Evolutionary conservation across 495 filamentous ascomycete species (phyloP).

Genomic region (Aspergillus nanangensis): DNA sequence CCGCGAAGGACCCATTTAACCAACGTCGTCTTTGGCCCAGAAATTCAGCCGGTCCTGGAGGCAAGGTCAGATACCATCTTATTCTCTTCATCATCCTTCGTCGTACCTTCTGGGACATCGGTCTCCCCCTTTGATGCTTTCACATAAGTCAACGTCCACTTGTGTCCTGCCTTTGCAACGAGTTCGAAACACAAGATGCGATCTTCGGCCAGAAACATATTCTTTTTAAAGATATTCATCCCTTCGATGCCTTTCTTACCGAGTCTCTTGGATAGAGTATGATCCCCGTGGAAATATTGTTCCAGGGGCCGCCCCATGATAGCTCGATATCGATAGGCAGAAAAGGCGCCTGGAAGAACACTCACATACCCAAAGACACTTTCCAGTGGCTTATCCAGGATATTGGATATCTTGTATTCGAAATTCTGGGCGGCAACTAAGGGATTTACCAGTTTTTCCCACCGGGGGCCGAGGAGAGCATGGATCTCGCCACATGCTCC

Average conservation of each 20-base stretch:
- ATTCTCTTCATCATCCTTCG: too few species aligned
- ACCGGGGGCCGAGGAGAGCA: constrained; percentile 88
- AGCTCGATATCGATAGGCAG: constrained; percentile 91
- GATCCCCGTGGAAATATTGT: constrained; percentile 99
- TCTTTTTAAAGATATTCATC: constrained; percentile 99
- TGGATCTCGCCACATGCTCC: constrained; percentile 99
- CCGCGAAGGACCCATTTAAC: constrained; percentile 97
- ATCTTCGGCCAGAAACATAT: constrained; percentile 99
- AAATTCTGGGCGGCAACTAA: constrained; percentile 96
- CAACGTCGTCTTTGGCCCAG: constrained; percentile 94
- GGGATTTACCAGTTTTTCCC: constrained; percentile 88
- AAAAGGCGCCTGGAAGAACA: constrained; percentile 97
- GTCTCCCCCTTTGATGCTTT: constrained; percentile 98
- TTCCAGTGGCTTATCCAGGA: constrained; percentile 94
- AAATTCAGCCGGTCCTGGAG: too few species aligned
- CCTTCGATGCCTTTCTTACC: constrained; percentile 99
- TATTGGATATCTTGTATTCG: constrained; percentile 99
- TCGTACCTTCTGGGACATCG: constrained; percentile 91
- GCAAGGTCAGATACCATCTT: too few species aligned
- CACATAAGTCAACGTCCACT: constrained; percentile 97
- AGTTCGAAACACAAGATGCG: constrained; percentile 99
- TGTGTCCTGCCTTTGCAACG: constrained; percentile 94
- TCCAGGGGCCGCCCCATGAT: constrained; percentile 96
- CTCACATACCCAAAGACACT: constrained; percentile 95
- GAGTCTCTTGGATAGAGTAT: constrained; percentile 87